Conservation (phyloP, 73 alveolate genomes). For the Diophrys sp. region DNA sequence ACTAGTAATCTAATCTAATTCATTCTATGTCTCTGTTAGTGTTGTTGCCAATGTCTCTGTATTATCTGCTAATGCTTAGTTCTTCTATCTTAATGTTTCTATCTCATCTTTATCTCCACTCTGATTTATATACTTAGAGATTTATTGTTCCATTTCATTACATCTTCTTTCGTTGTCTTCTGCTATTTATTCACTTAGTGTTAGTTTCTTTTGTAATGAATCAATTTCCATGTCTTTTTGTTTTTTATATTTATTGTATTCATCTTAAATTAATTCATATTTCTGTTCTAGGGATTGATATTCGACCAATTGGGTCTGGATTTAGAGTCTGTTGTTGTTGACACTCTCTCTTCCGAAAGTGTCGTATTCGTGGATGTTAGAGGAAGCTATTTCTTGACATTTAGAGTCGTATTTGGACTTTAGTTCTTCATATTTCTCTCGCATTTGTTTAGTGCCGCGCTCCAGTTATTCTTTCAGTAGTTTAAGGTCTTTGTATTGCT, state of each 20-base stretch:
- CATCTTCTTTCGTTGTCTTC: constrained; percentile 10
- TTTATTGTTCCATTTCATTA: neutral
- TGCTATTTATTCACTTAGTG: constrained; percentile 2
- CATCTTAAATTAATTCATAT: neutral
- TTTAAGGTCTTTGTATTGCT: neutral
- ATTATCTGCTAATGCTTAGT: neutral
- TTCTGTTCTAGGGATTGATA: neutral
- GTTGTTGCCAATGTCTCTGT: neutral
- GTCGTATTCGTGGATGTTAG: neutral
- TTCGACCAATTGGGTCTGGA: neutral
- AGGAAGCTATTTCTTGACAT: neutral
- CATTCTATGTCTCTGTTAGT: constrained; percentile 12
- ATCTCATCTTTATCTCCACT: neutral
- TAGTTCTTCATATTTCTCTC: neutral
- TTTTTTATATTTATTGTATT: neutral
- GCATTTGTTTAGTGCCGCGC: neutral
- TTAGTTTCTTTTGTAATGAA: neutral
- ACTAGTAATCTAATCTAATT: neutral
- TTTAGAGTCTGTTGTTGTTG: neutral
- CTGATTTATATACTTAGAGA: neutral
- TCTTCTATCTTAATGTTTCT: neutral
- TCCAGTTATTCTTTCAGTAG: neutral
- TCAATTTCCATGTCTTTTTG: neutral
- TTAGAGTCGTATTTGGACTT: neutral
- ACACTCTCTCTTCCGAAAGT: constrained; percentile 4